Evolutionary conservation across 345 rosid genomes (phyloP).

Genomic region (Eucalyptus caleyi): DNA sequence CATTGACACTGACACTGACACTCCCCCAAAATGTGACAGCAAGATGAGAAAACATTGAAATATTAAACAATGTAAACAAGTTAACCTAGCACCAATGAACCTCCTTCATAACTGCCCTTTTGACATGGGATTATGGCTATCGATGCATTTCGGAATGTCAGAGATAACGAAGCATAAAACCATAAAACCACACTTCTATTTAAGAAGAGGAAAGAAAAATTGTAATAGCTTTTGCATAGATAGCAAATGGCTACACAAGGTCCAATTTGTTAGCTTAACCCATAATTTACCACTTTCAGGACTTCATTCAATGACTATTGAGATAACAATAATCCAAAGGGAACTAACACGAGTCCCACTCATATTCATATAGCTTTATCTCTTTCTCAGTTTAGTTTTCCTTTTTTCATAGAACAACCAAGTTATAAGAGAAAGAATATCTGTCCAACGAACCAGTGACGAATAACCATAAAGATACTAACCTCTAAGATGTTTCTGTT

Average conservation of each 20-base stretch:
- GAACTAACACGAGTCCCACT: background rate
- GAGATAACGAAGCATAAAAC: background rate
- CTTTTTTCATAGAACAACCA: background rate
- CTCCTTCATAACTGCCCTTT: background rate
- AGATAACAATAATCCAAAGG: background rate
- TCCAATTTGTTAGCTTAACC: background rate
- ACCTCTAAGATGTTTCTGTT: slow-evolving; percentile 25
- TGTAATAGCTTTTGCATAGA: background rate
- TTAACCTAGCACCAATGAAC: background rate
- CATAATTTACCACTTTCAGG: background rate
- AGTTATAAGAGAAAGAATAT: background rate
- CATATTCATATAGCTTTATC: background rate
- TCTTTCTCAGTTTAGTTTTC: background rate
- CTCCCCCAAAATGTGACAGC: background rate
- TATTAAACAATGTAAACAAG: background rate
- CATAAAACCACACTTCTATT: background rate
- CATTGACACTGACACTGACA: background rate
- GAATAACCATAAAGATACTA: background rate
- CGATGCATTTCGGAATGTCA: background rate
- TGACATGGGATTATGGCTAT: background rate
- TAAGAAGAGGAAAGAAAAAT: background rate
- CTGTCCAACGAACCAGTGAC: background rate
- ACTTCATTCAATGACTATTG: background rate
- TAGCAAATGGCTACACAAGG: background rate
- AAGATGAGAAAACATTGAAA: background rate